A percentile compares a stretch with the other conserved stretches of the same genome.
These are phyloP conservation scores for Glomus cerebriforme DNA, from an alignment of 192 early-diverging fungal species.

Conservation along the genomic window DNA sequence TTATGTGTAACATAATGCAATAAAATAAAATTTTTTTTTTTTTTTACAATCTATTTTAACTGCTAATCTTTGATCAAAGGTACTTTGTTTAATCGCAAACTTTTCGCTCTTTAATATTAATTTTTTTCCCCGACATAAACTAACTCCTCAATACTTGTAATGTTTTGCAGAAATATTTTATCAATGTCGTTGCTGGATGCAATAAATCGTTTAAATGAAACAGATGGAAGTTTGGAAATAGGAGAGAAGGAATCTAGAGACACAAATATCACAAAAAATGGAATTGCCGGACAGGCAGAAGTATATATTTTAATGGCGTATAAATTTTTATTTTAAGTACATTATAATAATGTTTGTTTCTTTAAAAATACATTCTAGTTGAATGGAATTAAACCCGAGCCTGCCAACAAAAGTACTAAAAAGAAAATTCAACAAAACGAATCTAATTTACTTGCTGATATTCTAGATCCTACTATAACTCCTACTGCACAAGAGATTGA, in stretches of 20 bases:
- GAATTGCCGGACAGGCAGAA: neutral
- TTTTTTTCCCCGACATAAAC: neutral
- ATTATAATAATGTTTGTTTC: neutral
- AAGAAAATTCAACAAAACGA: neutral
- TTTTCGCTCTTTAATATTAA: neutral
- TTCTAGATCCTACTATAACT: neutral
- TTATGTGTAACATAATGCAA: neutral
- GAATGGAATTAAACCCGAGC: neutral
- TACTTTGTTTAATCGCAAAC: no score
- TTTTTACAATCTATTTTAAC: no score
- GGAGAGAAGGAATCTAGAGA: no score
- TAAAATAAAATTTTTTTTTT: no score
- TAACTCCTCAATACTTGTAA: neutral
- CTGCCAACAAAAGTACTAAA: neutral
- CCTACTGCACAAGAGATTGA: neutral
- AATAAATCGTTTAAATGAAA: conserved; percentile 12
- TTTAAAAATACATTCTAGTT: neutral
- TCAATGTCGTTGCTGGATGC: neutral
- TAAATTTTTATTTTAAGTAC: neutral
- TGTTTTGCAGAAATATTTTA: neutral
- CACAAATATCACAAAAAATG: neutral
- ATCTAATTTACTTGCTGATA: neutral
- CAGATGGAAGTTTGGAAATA: neutral
- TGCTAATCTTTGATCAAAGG: no score
- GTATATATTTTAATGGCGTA: neutral